Percentiles rank a stretch among this genome's conserved stretches.
Conservation (phyloP, 2,329 filamentous ascomycete genomes). For the Neonectria ditissima region DNA sequence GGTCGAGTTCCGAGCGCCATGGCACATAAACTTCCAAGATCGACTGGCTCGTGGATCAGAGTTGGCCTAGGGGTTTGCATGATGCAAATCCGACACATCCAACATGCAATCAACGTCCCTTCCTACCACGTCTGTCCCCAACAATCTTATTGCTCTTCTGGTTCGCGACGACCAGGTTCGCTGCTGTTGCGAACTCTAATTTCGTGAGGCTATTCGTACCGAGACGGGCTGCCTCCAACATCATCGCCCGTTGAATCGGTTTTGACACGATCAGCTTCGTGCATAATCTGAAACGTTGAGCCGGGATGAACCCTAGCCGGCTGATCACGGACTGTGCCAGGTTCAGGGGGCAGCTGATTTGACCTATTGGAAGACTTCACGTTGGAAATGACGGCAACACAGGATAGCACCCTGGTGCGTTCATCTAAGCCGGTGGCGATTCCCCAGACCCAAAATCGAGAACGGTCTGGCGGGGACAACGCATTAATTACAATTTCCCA, state of each 20-base stretch:
- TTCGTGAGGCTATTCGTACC: constrained; percentile 19
- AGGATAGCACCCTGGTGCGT: constrained; percentile 12
- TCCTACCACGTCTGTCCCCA: not conserved
- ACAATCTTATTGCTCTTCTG: not conserved
- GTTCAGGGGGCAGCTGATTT: constrained; percentile 19
- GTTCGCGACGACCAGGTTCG: constrained; percentile 13
- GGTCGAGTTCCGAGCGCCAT: not conserved
- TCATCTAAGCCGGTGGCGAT: constrained; percentile 15
- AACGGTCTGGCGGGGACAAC: constrained; percentile 21
- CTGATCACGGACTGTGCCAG: constrained; percentile 25
- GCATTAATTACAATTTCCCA: constrained; percentile 28
- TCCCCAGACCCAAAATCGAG: constrained; percentile 30
- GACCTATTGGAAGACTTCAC: constrained; percentile 11
- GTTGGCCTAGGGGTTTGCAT: not conserved
- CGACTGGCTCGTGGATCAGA: not conserved
- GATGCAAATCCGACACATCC: not conserved
- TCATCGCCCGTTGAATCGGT: not conserved
- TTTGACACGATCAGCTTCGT: constrained; percentile 16
- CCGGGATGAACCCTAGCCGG: constrained; percentile 16
- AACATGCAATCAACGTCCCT: not conserved
- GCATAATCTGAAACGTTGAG: constrained; percentile 29
- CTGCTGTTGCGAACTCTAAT: constrained; percentile 1
- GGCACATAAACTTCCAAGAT: not conserved
- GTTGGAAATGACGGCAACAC: constrained; percentile 10
- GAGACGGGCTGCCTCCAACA: constrained; percentile 4